Base-by-base conservation (phyloP, 305 asterid species). In the Fraxinus greggii region DNA sequence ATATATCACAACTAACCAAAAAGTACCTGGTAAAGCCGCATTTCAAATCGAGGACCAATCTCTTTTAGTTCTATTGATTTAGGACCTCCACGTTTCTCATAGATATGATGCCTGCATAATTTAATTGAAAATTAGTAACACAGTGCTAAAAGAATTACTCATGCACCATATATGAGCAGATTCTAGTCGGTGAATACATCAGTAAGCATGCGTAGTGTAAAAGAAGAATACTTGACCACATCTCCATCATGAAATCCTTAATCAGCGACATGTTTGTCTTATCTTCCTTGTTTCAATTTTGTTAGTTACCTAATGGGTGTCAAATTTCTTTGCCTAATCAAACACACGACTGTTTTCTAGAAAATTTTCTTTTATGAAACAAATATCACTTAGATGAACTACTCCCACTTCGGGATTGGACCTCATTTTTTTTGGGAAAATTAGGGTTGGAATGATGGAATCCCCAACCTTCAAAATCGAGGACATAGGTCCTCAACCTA, bases 21-120 rank as follows among this genome's bases (percentile, higher is more conserved):
- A 17, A 70, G 80, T 85, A 93, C 98, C 99, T 92, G 91, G 87
- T 91, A 92, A 40, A 91, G 97, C 78, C 89, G 89, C 87, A 95
- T 76, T 83, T 95, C 99, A 87, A 95, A 94, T 74, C 98, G 97
- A 79, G 98, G 99, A 21, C 98, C 99, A 81, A 95, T 84, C 89
- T 95, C 99, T 86, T 91, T 94, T 87, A 94, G 89, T 56, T 95
- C 98, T 74, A 93, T 24, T 63, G 98, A 93, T 86, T 95, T 95
- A 77, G 98, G 94, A 77, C 98, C 98, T 76, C 95, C 97, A 61
- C 85, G 91, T 80, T 92, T 91, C 86, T 93, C 97, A 83, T 90
- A 93, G 54, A 94, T 54, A 89, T 93, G 98, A 88, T 95, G 94
- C 90, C 99, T 95, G 91, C 89, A 85, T 17, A 40, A 83, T 45